Evolutionary conservation across 2,329 filamentous ascomycete species (phyloP).

Genomic region (Aspergillus persii): DNA sequence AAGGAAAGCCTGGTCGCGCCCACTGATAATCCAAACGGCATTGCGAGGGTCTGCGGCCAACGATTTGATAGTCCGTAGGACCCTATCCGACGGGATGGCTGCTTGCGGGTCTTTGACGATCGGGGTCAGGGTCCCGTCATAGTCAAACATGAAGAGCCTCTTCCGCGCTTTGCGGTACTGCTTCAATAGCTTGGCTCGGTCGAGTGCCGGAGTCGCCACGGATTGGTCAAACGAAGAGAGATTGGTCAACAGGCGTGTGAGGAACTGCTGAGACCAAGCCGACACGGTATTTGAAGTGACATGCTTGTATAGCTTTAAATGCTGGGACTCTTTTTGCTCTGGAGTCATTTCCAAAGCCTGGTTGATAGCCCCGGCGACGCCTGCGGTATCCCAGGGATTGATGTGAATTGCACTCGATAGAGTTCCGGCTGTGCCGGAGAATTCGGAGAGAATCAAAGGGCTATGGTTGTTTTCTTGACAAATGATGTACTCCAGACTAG

Average conservation of each 20-base stretch:
- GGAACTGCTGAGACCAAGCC: constrained; percentile 76
- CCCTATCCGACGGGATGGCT: constrained; percentile 80
- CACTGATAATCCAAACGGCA: constrained; percentile 97
- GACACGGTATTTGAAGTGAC: constrained; percentile 85
- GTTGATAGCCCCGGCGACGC: constrained; percentile 81
- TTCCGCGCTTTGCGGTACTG: constrained; percentile 73
- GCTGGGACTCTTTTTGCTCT: constrained; percentile 65
- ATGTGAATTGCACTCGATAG: constrained; percentile 87
- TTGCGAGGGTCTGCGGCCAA: constrained; percentile 79
- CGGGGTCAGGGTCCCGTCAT: constrained; percentile 92
- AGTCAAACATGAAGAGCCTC: constrained; percentile 97
- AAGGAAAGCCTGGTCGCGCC: constrained; percentile 87
- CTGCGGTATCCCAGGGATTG: constrained; percentile 89
- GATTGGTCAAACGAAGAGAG: constrained; percentile 73
- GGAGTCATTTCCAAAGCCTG: constrained; percentile 73
- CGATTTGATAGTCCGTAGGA: constrained; percentile 75
- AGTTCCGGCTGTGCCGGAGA: constrained; percentile 88
- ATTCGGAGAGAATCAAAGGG: constrained; percentile 91
- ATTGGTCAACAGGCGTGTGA: constrained; percentile 76
- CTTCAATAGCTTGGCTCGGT: constrained; percentile 67
- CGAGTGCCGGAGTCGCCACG: constrained; percentile 76
- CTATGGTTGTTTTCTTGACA: constrained; percentile 85
- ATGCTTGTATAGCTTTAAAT: constrained; percentile 73
- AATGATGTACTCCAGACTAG: constrained; percentile 88
- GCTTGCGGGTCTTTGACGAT: constrained; percentile 90